A percentile compares a stretch with the other conserved stretches of the same genome.
Conservation (phyloP, 83 land plant genomes). For the Diphasiastrum complanatum region DNA sequence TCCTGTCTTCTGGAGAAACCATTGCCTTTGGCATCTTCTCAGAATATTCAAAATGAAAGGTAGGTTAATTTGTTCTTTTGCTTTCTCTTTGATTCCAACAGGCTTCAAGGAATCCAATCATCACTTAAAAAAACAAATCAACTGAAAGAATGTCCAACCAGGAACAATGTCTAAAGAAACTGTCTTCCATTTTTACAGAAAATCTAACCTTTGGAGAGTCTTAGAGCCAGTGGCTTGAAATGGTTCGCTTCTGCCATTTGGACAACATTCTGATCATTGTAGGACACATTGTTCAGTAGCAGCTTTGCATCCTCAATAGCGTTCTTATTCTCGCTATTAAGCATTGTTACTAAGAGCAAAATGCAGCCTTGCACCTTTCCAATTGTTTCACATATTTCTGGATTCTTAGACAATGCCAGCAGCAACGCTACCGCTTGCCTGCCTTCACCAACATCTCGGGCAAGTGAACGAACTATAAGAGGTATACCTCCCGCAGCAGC, state of each 20-base stretch:
- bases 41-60: too few relatives aligned
- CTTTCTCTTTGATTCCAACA: too few relatives aligned
- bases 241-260: conserved; percentile 77
- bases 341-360: conserved; percentile 58
- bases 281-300: conserved; percentile 45
- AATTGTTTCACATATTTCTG: conserved; percentile 33
- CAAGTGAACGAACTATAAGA: conserved; percentile 47
- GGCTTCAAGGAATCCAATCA: too few relatives aligned
- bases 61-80: too few relatives aligned
- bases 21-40: too few relatives aligned
- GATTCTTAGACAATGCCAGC: conserved; percentile 45
- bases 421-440: conserved; percentile 55
- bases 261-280: conserved; percentile 52
- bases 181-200: neutral
- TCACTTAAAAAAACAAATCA: neutral
- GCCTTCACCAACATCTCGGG: conserved; percentile 51
- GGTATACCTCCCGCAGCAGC: conserved; percentile 44
- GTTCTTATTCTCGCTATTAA: conserved; percentile 39
- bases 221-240: conserved; percentile 47
- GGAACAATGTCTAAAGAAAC: conserved; percentile 2
- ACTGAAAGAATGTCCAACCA: neutral
- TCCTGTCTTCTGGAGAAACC: too few relatives aligned
- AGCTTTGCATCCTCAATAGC: conserved; percentile 48
- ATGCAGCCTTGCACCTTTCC: conserved; percentile 66
- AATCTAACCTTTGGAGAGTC: conserved; percentile 43